Conservation (phyloP, 495 filamentous ascomycete species). For the Aspergillus hancockii region DNA sequence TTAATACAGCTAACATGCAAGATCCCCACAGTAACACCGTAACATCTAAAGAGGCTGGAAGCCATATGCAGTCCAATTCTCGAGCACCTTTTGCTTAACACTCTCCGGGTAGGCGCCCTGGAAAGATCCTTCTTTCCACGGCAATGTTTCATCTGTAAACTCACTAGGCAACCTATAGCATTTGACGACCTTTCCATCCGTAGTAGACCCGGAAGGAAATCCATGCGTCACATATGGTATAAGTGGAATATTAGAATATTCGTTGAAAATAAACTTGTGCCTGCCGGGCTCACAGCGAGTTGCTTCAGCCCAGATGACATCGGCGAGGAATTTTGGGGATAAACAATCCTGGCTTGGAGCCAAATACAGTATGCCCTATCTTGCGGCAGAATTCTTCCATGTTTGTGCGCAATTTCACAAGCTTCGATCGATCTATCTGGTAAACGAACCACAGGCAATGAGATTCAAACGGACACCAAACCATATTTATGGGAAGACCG, state of each 20-base stretch:
- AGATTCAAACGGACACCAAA: conserved; percentile 41
- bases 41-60: neutral
- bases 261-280: conserved; percentile 41
- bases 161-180: conserved; percentile 33
- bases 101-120: conserved; percentile 32
- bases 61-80: conserved; percentile 23
- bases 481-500: conserved; percentile 36
- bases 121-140: conserved; percentile 33
- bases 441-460: conserved; percentile 44
- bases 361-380: conserved; percentile 39
- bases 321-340: conserved; percentile 38
- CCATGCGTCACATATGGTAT: conserved; percentile 43
- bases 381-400: conserved; percentile 29
- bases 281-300: conserved; percentile 39
- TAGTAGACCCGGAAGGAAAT: conserved; percentile 20
- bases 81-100: conserved; percentile 33
- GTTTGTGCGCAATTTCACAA: conserved; percentile 33
- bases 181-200: conserved; percentile 39
- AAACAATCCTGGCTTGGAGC: conserved; percentile 37
- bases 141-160: conserved; percentile 28
- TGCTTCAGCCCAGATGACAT: conserved; percentile 46
- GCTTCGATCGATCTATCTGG: conserved; percentile 32
- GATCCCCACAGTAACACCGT: neutral
- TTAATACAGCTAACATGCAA: neutral
- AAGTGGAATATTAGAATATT: conserved; percentile 39